Percentiles rank a stretch among this genome's conserved stretches.
Conservation (phyloP, 1,284 basidiomycete species). For the Cutaneotrichosporon cavernicola region DNA sequence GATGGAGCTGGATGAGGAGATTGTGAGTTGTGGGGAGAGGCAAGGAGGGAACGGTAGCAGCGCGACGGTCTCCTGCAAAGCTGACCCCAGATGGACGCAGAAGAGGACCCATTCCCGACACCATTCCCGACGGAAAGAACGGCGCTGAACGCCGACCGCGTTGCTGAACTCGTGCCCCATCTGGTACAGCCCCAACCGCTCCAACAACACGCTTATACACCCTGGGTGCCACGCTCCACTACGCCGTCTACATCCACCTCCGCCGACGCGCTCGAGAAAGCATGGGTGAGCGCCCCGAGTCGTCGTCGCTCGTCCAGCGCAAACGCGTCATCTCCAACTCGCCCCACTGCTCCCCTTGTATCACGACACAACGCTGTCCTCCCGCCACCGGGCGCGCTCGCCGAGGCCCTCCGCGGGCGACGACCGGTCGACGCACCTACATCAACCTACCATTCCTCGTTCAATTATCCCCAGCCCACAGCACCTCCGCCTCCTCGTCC, state of each 20-base stretch:
- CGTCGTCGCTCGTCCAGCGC: not conserved
- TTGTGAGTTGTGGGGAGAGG: not conserved
- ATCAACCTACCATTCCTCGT: not conserved
- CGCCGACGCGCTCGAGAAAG: not conserved
- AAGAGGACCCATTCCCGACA: not conserved
- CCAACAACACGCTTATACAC: not conserved
- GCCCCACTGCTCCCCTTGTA: too few species aligned
- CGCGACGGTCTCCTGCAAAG: too few species aligned
- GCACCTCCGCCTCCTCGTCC: not conserved
- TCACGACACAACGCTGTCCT: not conserved
- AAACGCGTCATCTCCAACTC: too few species aligned
- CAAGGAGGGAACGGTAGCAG: not conserved
- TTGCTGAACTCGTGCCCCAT: not conserved
- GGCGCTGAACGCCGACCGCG: not conserved
- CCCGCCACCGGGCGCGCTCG: not conserved
- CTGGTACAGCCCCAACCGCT: not conserved
- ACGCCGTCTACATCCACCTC: not conserved
- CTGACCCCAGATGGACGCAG: constrained; percentile 7
- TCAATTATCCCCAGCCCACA: not conserved
- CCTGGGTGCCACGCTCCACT: not conserved
- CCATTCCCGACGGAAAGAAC: not conserved
- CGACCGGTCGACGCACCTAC: not conserved
- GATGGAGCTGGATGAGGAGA: constrained; percentile 10
- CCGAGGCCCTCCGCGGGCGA: not conserved
- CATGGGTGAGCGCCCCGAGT: not conserved